These are phyloP conservation scores for Tolypocladium paradoxum DNA, from an alignment of 2,329 filamentous ascomycete genomes.

Conservation along the genomic window DNA sequence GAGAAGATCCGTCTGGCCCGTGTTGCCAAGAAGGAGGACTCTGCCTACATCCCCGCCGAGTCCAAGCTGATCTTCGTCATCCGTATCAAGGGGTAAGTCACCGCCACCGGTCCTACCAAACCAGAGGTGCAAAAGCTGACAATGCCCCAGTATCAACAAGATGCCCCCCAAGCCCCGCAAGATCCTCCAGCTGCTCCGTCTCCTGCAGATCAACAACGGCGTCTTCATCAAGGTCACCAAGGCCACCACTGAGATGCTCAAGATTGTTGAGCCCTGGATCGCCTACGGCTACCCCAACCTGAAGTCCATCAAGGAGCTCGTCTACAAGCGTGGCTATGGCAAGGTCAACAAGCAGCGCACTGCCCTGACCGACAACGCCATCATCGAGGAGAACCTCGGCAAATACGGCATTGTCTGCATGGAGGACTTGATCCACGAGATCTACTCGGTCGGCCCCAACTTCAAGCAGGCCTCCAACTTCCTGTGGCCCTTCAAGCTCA, in stretches of 20 bases:
- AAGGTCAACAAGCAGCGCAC: constrained; percentile 98
- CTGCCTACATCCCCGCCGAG: constrained; percentile 90
- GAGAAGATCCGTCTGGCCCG: constrained; percentile 94
- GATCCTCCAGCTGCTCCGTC: constrained; percentile 97
- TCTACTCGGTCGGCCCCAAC: constrained; percentile 97
- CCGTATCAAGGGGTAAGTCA: constrained; percentile 86
- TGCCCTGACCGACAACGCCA: constrained; percentile 91
- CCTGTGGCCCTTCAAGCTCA: constrained; percentile 99
- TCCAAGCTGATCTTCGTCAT: constrained; percentile 94
- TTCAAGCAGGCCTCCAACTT: constrained; percentile 99
- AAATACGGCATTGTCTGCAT: constrained; percentile 99
- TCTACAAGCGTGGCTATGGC: constrained; percentile 99
- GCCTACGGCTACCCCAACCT: constrained; percentile 99
- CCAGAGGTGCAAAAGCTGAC: constrained; percentile 1
- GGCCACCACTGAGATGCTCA: constrained; percentile 94
- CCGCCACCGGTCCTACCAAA: not conserved
- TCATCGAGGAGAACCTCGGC: constrained; percentile 93
- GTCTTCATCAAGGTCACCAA: constrained; percentile 97
- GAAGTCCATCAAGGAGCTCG: constrained; percentile 95
- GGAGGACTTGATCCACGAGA: constrained; percentile 99
- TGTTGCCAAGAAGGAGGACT: constrained; percentile 81
- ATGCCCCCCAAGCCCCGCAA: constrained; percentile 99
- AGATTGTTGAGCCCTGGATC: constrained; percentile 97
- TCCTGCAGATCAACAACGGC: constrained; percentile 99
- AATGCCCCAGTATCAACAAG: constrained; percentile 86